Conservation (phyloP, 2,329 filamentous ascomycete species). For the Cercospora sp. region DNA sequence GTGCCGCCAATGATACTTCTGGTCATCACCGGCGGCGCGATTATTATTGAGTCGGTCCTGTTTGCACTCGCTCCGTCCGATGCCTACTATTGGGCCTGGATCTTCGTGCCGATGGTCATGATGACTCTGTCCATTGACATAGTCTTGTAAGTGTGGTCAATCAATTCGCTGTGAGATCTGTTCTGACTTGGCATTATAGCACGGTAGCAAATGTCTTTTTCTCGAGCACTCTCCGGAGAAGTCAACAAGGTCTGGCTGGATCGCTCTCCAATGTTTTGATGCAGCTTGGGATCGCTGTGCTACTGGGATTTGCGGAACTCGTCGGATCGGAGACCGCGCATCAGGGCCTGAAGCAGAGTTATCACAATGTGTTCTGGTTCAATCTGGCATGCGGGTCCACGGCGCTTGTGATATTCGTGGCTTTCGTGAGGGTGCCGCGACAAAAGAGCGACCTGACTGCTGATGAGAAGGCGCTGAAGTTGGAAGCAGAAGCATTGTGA, state of each 20-base stretch:
- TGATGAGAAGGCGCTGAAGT: conserved; percentile 52
- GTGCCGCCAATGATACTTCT: conserved; percentile 65
- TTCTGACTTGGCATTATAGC: conserved; percentile 15
- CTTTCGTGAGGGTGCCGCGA: conserved; percentile 57
- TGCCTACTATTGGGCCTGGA: conserved; percentile 68
- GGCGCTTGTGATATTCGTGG: conserved; percentile 54
- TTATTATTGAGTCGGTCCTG: conserved; percentile 59
- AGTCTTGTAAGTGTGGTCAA: conserved; percentile 51
- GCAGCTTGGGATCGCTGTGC: conserved; percentile 71
- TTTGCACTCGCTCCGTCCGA: conserved; percentile 62
- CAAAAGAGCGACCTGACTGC: conserved; percentile 60
- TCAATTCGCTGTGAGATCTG: neutral
- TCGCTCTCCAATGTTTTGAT: conserved; percentile 70
- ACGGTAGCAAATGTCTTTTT: conserved; percentile 74
- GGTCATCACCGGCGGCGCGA: conserved; percentile 61
- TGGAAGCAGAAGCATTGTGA: neutral
- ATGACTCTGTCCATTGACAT: conserved; percentile 74
- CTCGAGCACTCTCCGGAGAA: conserved; percentile 67
- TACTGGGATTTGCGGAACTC: conserved; percentile 70
- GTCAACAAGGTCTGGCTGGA: conserved; percentile 70
- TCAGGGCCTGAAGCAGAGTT: conserved; percentile 53
- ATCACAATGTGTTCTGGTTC: conserved; percentile 68
- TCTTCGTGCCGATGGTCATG: conserved; percentile 70
- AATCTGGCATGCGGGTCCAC: conserved; percentile 58
- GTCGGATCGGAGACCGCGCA: conserved; percentile 51